phyloP scores from a whole-genome alignment of 441 rosid genomes.

The Eruca vesicaria region DNA sequence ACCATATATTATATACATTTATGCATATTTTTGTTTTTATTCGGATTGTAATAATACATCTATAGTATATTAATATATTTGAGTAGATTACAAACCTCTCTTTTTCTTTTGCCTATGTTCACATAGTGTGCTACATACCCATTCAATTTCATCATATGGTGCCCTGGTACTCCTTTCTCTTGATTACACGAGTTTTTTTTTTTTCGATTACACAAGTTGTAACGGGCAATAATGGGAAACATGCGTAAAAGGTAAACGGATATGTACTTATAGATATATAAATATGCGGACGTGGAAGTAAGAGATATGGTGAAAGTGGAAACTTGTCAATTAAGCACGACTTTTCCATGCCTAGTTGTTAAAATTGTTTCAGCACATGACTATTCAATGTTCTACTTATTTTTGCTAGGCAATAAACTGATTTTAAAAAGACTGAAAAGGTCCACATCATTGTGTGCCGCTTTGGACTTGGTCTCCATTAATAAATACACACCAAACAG shows the following conservation, averaged over 20 bases:
- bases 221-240: neutral
- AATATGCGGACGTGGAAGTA: conserved; percentile 6
- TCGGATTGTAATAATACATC: neutral
- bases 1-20: neutral
- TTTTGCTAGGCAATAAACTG: neutral
- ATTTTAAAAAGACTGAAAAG: neutral
- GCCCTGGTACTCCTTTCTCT: neutral
- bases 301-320: neutral
- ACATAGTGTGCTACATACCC: neutral
- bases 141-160: neutral
- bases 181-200: neutral
- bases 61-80: neutral
- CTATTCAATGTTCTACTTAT: neutral
- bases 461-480: conserved; percentile 22
- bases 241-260: conserved; percentile 6
- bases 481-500: conserved; percentile 18
- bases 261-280: neutral
- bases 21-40: neutral
- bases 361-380: neutral
- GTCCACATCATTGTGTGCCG: conserved; percentile 22
- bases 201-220: too few species aligned
- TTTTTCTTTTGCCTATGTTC: neutral
- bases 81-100: neutral
- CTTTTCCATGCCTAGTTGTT: conserved; percentile 1
- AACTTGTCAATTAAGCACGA: conserved; percentile 23